Evolutionary conservation across 495 filamentous ascomycete species (phyloP).

Genomic region (Jackrogersella minutella): DNA sequence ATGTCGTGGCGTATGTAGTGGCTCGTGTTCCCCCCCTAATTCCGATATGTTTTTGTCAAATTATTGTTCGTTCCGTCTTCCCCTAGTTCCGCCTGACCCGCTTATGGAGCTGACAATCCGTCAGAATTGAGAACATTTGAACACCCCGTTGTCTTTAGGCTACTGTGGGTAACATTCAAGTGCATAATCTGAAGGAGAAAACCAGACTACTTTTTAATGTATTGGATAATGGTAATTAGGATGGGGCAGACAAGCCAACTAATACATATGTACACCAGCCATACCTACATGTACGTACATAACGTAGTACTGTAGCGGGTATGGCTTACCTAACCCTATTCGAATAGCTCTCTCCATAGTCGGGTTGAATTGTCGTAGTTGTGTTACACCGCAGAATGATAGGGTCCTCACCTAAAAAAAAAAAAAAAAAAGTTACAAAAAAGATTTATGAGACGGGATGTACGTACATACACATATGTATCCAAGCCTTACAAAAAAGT

Average conservation of each 20-base stretch:
- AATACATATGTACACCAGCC: background rate
- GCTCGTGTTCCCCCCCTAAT: slow-evolving; percentile 31
- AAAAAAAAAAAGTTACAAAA: no score
- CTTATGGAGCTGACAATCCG: slow-evolving; percentile 38
- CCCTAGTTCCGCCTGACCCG: slow-evolving; percentile 42
- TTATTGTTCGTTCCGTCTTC: slow-evolving; percentile 42
- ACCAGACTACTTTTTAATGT: slow-evolving; percentile 14
- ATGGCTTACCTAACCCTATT: slow-evolving; percentile 17
- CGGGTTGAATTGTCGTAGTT: slow-evolving; percentile 29
- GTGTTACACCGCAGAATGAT: slow-evolving; percentile 34
- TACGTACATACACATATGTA: background rate
- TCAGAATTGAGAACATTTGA: slow-evolving; percentile 10
- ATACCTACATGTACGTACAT: slow-evolving; percentile 13
- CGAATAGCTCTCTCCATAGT: slow-evolving; percentile 15
- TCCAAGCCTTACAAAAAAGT: slow-evolving; percentile 10
- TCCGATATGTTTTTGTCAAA: slow-evolving; percentile 32
- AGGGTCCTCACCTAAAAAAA: slow-evolving; percentile 27
- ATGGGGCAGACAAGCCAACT: slow-evolving; percentile 2
- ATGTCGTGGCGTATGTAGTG: slow-evolving; percentile 30
- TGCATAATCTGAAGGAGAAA: slow-evolving; percentile 23
- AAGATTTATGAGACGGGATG: no score
- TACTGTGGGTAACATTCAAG: slow-evolving; percentile 26
- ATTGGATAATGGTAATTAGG: slow-evolving; percentile 21
- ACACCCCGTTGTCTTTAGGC: slow-evolving; percentile 32
- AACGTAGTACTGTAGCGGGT: background rate